Conservation (phyloP, 495 filamentous ascomycete genomes). For the Aspergillus wentii region DNA sequence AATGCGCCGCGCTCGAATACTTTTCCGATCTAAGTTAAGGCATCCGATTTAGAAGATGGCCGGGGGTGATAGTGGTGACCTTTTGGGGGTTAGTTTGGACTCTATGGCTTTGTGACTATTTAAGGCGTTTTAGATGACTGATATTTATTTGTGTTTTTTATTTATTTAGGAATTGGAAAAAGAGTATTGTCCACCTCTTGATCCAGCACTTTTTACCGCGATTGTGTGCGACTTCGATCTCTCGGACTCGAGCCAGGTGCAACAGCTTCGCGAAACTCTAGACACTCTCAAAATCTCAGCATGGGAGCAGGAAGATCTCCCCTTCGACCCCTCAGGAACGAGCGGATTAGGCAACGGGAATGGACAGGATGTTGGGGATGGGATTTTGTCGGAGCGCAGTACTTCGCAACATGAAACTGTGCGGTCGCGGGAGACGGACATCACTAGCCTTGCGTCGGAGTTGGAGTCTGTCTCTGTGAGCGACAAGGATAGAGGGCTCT, state of each 20-base stretch:
- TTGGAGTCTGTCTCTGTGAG: constrained; percentile 16
- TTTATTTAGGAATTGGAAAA: constrained; percentile 37
- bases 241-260: constrained; percentile 38
- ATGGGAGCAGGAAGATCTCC: constrained; percentile 57
- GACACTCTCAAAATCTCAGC: constrained; percentile 56
- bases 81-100: too few species aligned
- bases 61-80: too few species aligned
- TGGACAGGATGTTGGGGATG: constrained; percentile 16
- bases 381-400: constrained; percentile 15
- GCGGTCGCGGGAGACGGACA: constrained; percentile 38
- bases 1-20: too few species aligned
- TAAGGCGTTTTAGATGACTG: too few species aligned
- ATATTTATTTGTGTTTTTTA: too few species aligned
- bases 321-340: constrained; percentile 75
- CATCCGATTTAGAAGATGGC: too few species aligned
- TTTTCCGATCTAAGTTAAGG: too few species aligned
- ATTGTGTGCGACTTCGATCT: constrained; percentile 64
- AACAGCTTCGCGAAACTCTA: constrained; percentile 49
- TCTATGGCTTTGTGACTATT: too few species aligned
- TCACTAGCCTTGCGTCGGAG: constrained; percentile 33
- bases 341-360: constrained; percentile 32
- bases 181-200: constrained; percentile 58
- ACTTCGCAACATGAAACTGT: constrained; percentile 19
- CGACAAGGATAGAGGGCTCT: constrained; percentile 8
- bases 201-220: constrained; percentile 59